Percentiles rank a stretch among this genome's conserved stretches.
Conservation (phyloP, 2,329 filamentous ascomycete species). For the Dryadomyces sulphureus region DNA sequence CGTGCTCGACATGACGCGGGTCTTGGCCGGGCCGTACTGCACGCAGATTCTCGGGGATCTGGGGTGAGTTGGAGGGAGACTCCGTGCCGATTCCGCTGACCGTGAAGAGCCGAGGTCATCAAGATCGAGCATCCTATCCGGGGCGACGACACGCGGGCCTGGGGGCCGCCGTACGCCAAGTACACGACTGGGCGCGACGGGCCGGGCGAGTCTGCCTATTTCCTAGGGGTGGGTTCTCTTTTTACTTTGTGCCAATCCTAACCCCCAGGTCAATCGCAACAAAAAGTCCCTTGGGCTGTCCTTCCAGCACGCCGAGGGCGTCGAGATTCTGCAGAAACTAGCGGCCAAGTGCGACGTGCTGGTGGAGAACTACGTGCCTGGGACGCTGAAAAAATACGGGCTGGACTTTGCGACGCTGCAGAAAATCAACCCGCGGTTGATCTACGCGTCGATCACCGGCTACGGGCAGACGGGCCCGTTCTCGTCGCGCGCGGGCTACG, state of each 20-base stretch:
- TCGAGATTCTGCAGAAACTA: constrained; percentile 75
- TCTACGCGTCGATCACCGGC: constrained; percentile 93
- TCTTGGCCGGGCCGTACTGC: constrained; percentile 93
- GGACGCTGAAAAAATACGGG: constrained; percentile 73
- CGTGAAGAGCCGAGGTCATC: constrained; percentile 76
- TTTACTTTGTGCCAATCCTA: no score
- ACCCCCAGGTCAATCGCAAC: constrained; percentile 72
- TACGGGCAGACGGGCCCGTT: constrained; percentile 95
- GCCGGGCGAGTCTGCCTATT: constrained; percentile 89
- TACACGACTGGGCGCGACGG: constrained; percentile 51
- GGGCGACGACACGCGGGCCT: constrained; percentile 88
- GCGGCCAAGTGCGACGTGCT: constrained; percentile 78
- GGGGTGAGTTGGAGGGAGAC: constrained; percentile 43
- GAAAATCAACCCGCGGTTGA: constrained; percentile 68
- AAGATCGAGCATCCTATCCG: constrained; percentile 89
- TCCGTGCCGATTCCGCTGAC: not conserved
- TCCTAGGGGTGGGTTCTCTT: constrained; percentile 81
- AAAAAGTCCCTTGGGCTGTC: constrained; percentile 90
- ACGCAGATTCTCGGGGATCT: constrained; percentile 94
- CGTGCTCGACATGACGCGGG: constrained; percentile 92
- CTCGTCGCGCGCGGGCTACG: constrained; percentile 76
- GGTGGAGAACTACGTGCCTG: constrained; percentile 93
- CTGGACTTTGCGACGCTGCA: constrained; percentile 76
- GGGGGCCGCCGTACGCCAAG: constrained; percentile 86
- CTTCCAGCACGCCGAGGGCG: constrained; percentile 72